Evolutionary conservation across 2,329 filamentous ascomycete genomes (phyloP), one percentile per base, ranked within the genome.

Genomic region (Myriosclerotinia scirpicola): DNA sequence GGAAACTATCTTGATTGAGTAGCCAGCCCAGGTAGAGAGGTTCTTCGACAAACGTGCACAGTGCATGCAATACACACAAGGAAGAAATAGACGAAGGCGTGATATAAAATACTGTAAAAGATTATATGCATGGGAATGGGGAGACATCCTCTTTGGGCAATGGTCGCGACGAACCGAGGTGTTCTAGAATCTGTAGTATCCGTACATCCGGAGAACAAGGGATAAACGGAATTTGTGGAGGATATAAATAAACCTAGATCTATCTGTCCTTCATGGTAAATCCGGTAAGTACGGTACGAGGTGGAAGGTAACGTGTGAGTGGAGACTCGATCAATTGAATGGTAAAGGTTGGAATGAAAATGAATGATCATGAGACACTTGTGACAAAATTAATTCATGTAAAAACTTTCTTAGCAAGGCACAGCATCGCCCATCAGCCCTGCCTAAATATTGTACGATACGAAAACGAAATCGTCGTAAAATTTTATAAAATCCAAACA

Each of bases 191-290:
- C 34, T 50, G 8, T 8, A 38, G n/a, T 26, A 50, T 61, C 58
- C 44, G 44, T 7, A 50, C 22, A 38, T 26, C 44, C 58, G 58
- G 44, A 38, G 58, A 50, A 11, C 44, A 38, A 26, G 30, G 20
- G 3, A 9, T 17, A 14, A 38, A 50, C 11, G 30, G 58, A 38
- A 17, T 5, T 3, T 44, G 22, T 15, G 17, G 44, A 26, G 38
- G 58, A 61, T 50, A 61, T 40, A 50, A 61, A 60, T 60, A 60
- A 54, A 50, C 20, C 4, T 38, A 50, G 58, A 50, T 46, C 5
- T 38, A 38, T 17, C 14, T 36, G 40, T 34, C 30, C 22, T 38
- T 46, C 5, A 15, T 12, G 42, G 55, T 59, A 26, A 46, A 46
- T 46, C 9, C 8, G 11, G 17, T 26, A 38, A 20, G 46, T 38